Base-by-base conservation (phyloP, 257 asterid species). In the Asclepias syriaca region DNA sequence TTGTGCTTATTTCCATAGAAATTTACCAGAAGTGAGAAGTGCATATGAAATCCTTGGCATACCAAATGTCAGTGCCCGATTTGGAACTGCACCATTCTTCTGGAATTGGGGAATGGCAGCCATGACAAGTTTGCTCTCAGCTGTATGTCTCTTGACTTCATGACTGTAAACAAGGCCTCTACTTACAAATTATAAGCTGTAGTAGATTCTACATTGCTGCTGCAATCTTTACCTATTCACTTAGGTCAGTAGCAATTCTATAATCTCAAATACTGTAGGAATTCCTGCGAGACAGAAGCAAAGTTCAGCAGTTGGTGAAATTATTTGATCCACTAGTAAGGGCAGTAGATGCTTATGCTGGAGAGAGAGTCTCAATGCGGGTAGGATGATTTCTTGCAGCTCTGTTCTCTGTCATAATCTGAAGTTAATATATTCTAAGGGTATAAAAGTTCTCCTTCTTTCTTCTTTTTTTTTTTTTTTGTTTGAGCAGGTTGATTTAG, bases 91-190 rank as follows among this genome's bases (percentile, higher is more conserved):
- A 19, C 99, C 99, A 10, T 89, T 91, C 79, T 85, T 94, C 81
- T 94, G 99, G 98, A 91, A 94, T 78, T 94, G 97, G 99, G 99
- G 98, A 82, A 94, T 94, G 97, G 71, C 61, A 27, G 98, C 98
- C 65, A 85, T 91, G 97, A 80, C 87, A 67, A 82, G 76, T 78
- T 78, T 94, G 76, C 87, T 91, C 74, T 93, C 97, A n/a, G 77
- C 86, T 45, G 99, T 91, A 86, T 64, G 95, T 78, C 72, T 69
- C 76, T 69, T 68, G 9, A 21, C 61, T 48, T 60, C 5, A 0
- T 22, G 21, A 56, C 10, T 29, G 27, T 29, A 45, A 12, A 55
- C 51, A 72, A 57, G 19, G 21, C 27, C 6, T 51, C 63, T 29
- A 29, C 55, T 56, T 60, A 7, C 49, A 40, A 32, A 15, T 34